Percentiles rank a stretch among this genome's conserved stretches.
Conservation (phyloP, 352 stramenopile genomes). For the Pythium rhizo-oryzae region DNA sequence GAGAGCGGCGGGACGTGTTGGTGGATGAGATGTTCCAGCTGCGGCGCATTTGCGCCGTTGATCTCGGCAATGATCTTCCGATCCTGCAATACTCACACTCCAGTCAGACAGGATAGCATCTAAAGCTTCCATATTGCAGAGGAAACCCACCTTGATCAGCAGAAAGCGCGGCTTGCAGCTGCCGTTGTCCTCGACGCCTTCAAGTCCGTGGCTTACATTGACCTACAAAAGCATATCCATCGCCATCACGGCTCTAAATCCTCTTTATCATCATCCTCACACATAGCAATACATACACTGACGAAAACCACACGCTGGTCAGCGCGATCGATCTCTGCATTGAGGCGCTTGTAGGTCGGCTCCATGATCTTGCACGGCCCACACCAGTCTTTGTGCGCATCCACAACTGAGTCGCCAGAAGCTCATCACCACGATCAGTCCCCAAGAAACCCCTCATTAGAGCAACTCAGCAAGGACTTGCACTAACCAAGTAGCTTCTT, state of each 20-base stretch:
- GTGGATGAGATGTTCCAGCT: conserved; percentile 64
- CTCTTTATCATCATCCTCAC: too few species aligned
- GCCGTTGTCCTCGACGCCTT: conserved; percentile 55
- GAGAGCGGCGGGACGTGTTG: conserved; percentile 57
- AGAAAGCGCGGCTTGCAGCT: conserved; percentile 73
- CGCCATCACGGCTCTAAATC: not conserved
- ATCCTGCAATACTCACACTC: conserved; percentile 34
- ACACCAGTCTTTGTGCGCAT: conserved; percentile 75
- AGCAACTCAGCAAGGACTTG: not conserved
- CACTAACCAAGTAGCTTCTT: conserved; percentile 65
- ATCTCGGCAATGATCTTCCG: conserved; percentile 63
- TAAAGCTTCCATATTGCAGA: not conserved
- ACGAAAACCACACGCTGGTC: conserved; percentile 60
- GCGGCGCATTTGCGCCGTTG: conserved; percentile 57
- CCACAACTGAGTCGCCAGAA: conserved; percentile 48
- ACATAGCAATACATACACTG: conserved; percentile 32
- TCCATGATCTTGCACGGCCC: conserved; percentile 78
- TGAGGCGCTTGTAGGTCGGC: conserved; percentile 70
- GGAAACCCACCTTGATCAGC: conserved; percentile 49
- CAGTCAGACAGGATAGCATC: not conserved
- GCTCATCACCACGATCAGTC: not conserved
- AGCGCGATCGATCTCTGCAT: conserved; percentile 53
- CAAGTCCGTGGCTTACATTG: conserved; percentile 49
- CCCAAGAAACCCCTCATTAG: not conserved
- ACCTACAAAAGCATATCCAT: conserved; percentile 30